Conservation (phyloP, 176 grass and related monocot species). For the Tillandsia fasciculata region DNA sequence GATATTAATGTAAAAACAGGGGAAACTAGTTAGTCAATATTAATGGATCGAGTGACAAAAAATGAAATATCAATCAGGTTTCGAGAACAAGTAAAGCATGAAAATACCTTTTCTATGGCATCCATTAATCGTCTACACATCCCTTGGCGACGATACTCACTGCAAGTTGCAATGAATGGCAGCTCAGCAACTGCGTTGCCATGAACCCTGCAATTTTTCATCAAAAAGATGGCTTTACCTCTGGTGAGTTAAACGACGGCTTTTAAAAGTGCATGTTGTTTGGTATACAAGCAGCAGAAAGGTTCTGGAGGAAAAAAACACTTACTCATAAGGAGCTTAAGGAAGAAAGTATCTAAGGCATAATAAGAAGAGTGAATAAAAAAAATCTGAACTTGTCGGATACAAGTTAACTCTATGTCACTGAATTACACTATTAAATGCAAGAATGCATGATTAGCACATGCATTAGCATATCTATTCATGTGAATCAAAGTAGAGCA, state of each 20-base stretch:
- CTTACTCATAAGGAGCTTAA: neutral
- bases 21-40: neutral
- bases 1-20: neutral
- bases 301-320: neutral
- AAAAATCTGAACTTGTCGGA: no score
- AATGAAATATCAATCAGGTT: no score
- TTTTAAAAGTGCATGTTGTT: neutral
- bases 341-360: neutral
- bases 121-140: constrained; percentile 68
- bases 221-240: no score
- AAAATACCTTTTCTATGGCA: constrained; percentile 74
- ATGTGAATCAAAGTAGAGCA: no score
- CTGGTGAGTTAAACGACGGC: neutral
- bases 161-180: constrained; percentile 74
- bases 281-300: neutral
- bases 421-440: no score
- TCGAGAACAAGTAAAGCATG: constrained; percentile 10
- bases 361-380: no score
- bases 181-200: constrained; percentile 77
- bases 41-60: neutral
- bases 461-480: no score
- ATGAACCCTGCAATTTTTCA: constrained; percentile 53
- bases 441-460: no score
- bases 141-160: constrained; percentile 71
- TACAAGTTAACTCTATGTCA: no score